phyloP scores from a whole-genome alignment of 352 stramenopile genomes.

The Globisporangium carolinianum region DNA sequence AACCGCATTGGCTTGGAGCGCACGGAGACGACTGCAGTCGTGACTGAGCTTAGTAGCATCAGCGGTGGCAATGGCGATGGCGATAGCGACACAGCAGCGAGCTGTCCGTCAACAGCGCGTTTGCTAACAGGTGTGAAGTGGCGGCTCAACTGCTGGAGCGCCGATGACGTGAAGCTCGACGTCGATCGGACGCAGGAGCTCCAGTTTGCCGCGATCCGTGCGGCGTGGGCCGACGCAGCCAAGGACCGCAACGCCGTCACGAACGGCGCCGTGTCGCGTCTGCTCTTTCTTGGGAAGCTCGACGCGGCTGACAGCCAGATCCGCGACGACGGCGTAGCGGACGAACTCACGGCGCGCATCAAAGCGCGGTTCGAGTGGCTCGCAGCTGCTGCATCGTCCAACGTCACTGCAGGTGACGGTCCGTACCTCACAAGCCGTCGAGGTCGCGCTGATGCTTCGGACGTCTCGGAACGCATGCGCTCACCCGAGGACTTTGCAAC shows the following conservation, averaged over 20 bases:
- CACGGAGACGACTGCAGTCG: background rate
- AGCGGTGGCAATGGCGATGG: slow-evolving; percentile 5
- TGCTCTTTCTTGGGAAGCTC: slow-evolving; percentile 38
- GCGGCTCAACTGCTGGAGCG: slow-evolving; percentile 52
- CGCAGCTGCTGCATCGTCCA: slow-evolving; percentile 11
- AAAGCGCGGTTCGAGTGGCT: slow-evolving; percentile 38
- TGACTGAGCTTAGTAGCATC: too few species aligned
- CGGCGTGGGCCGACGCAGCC: slow-evolving; percentile 40
- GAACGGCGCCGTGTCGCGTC: slow-evolving; percentile 39
- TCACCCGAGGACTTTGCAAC: slow-evolving; percentile 20
- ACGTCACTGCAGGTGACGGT: slow-evolving; percentile 1
- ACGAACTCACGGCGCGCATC: slow-evolving; percentile 37
- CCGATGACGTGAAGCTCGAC: slow-evolving; percentile 53
- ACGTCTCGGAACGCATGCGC: slow-evolving; percentile 5
- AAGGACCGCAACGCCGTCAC: slow-evolving; percentile 36
- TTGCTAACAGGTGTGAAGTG: slow-evolving; percentile 17
- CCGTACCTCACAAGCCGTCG: slow-evolving; percentile 2
- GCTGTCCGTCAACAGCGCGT: slow-evolving; percentile 2
- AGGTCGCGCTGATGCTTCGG: background rate
- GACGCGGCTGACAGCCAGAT: slow-evolving; percentile 34
- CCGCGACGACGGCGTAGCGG: slow-evolving; percentile 29
- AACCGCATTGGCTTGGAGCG: slow-evolving; percentile 6
- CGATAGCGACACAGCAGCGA: too few species aligned
- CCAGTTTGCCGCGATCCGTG: slow-evolving; percentile 41
- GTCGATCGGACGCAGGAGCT: slow-evolving; percentile 49